These are phyloP conservation scores for Orobanche coerulescens DNA, from an alignment of 257 asterid genomes.

Conservation along the genomic window DNA sequence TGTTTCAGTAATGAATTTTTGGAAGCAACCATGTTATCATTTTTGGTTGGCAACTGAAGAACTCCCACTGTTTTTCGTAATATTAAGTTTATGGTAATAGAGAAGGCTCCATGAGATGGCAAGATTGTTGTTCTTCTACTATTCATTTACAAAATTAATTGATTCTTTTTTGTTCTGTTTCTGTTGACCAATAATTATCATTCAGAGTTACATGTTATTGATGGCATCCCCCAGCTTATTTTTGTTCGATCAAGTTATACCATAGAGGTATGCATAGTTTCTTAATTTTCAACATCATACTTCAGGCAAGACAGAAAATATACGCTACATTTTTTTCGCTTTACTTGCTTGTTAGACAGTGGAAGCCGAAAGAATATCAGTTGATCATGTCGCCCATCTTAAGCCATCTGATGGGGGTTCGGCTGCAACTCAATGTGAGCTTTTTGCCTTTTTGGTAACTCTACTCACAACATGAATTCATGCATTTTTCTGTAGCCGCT, in stretches of 20 bases:
- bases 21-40: neutral
- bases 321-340: neutral
- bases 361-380: constrained; percentile 96
- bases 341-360: constrained; percentile 57
- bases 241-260: constrained; percentile 86
- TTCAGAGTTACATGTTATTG: constrained; percentile 82
- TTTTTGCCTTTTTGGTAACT: constrained; percentile 6
- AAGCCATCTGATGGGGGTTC: constrained; percentile 98
- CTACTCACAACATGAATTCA: neutral
- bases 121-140: neutral
- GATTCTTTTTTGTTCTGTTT: constrained; percentile 4
- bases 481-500: neutral
- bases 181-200: constrained; percentile 27
- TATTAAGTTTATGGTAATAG: neutral
- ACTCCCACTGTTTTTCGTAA: neutral
- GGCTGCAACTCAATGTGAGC: constrained; percentile 94
- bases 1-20: constrained; percentile 6
- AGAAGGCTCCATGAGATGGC: neutral
- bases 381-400: constrained; percentile 96
- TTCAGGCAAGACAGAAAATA: constrained; percentile 15
- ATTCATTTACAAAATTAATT: constrained; percentile 8
- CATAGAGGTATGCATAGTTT: constrained; percentile 59
- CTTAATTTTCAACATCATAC: neutral
- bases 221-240: constrained; percentile 89
- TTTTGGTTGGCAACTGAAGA: neutral